Conservation (phyloP, 2,329 filamentous ascomycete species). For the Endothia cerciana region DNA sequence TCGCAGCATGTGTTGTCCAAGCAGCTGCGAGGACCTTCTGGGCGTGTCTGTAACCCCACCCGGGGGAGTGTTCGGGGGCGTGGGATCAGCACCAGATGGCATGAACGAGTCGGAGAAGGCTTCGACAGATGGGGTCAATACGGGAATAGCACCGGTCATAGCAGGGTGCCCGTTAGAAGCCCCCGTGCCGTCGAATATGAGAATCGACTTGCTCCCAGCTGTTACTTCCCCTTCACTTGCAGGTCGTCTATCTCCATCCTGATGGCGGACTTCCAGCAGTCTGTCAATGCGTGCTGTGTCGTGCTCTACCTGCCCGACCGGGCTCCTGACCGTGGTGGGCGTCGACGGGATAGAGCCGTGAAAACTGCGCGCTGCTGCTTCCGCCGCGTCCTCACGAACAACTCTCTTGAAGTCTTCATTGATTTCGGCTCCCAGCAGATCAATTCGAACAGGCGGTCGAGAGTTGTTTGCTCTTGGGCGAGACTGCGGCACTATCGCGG, state of each 20-base stretch:
- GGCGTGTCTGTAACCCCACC: conserved; percentile 49
- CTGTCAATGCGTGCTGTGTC: conserved; percentile 50
- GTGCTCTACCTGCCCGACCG: conserved; percentile 43
- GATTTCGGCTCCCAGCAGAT: conserved; percentile 78
- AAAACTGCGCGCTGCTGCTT: conserved; percentile 40
- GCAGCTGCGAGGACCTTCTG: conserved; percentile 58
- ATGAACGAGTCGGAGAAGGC: conserved; percentile 58
- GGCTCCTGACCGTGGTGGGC: conserved; percentile 31
- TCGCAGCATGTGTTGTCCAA: conserved; percentile 51
- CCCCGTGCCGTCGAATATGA: conserved; percentile 77
- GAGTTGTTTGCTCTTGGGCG: conserved; percentile 47
- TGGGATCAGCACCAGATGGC: conserved; percentile 55
- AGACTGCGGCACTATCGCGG: conserved; percentile 62
- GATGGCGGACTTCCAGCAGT: conserved; percentile 42
- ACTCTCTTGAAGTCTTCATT: conserved; percentile 79
- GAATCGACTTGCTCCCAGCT: conserved; percentile 83
- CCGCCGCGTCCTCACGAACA: conserved; percentile 66
- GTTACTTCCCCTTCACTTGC: conserved; percentile 66
- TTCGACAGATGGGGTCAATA: conserved; percentile 52
- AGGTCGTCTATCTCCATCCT: conserved; percentile 43
- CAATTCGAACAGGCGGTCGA: conserved; percentile 69
- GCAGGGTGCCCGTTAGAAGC: conserved; percentile 46
- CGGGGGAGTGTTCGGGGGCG: conserved; percentile 65
- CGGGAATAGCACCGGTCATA: conserved; percentile 55
- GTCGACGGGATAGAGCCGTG: conserved; percentile 34